phyloP scores from a whole-genome alignment of 805 yeast species.

The Candida ortonii region DNA sequence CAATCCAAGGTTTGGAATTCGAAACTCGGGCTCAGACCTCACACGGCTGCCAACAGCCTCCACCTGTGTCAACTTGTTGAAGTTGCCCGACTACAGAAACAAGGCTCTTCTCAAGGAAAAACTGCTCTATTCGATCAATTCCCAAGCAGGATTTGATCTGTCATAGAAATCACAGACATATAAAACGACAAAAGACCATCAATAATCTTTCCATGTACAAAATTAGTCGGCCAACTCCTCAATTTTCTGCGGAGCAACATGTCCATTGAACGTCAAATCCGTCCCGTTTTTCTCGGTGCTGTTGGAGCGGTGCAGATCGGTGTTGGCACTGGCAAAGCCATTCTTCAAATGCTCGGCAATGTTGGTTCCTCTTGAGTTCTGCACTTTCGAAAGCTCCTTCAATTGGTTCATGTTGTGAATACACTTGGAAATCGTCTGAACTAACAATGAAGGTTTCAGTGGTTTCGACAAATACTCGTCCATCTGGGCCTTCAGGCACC shows the following conservation, averaged over 20 bases:
- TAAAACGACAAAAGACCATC: too few species aligned
- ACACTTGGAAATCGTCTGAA: conserved; percentile 83
- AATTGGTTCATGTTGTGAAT: conserved; percentile 66
- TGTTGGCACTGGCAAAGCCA: conserved; percentile 20
- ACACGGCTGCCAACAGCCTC: conserved; percentile 84
- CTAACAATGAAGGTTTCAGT: conserved; percentile 73
- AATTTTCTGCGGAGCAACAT: conserved; percentile 9
- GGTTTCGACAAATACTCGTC: conserved; percentile 90
- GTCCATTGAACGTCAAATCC: too few species aligned
- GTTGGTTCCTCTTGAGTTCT: conserved; percentile 43
- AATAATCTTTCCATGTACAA: too few species aligned
- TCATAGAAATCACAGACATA: conserved; percentile 42
- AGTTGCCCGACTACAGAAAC: conserved; percentile 76
- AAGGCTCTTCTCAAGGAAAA: conserved; percentile 57
- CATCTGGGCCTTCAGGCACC: conserved; percentile 86
- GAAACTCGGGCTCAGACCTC: conserved; percentile 55
- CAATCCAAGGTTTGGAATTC: conserved; percentile 76
- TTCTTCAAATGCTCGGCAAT: conserved; percentile 36
- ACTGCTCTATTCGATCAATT: conserved; percentile 71
- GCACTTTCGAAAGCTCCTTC: conserved; percentile 49
- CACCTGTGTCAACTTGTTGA: conserved; percentile 86
- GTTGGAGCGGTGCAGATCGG: conserved; percentile 12
- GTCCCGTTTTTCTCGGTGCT: conserved; percentile 6
- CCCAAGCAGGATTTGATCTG: conserved; percentile 86
- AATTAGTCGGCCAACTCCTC: conserved; percentile 13